These are phyloP conservation scores for Areca catechu DNA, from an alignment of 176 grass and related monocot genomes.

Conservation along the genomic window DNA sequence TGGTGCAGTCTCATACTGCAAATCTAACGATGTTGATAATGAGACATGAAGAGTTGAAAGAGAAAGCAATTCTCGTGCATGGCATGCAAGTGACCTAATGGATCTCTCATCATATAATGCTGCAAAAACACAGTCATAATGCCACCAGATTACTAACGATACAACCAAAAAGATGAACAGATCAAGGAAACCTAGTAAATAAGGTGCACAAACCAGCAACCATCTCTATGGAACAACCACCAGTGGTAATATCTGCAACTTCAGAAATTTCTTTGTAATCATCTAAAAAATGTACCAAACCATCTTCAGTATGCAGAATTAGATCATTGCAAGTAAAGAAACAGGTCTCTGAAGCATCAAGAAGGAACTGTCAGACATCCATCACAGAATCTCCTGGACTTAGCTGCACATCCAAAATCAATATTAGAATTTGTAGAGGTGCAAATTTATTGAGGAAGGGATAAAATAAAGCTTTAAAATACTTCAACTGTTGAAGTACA, in stretches of 20 bases:
- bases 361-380: constrained; percentile 89
- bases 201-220: constrained; percentile 52
- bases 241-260: constrained; percentile 75
- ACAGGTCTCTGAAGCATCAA: constrained; percentile 94
- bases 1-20: constrained; percentile 71
- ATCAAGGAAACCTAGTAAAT: neutral
- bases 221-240: constrained; percentile 86
- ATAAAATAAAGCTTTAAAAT: too few relatives aligned
- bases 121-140: constrained; percentile 34
- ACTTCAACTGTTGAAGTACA: too few relatives aligned
- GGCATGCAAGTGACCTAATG: constrained; percentile 70
- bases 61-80: constrained; percentile 70
- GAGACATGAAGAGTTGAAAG: constrained; percentile 82
- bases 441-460: too few relatives aligned
- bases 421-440: too few relatives aligned
- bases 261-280: constrained; percentile 98
- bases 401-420: constrained; percentile 38
- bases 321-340: constrained; percentile 93
- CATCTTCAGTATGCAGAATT: constrained; percentile 75
- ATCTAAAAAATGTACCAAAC: constrained; percentile 65
- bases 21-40: constrained; percentile 54
- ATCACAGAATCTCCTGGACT: constrained; percentile 92
- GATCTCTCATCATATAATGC: constrained; percentile 96
- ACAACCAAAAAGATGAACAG: neutral
- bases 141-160: neutral